Evolutionary conservation across 306 rosid genomes (phyloP), one percentile per base, ranked within the genome.

Genomic region (Sicyos edulis): DNA sequence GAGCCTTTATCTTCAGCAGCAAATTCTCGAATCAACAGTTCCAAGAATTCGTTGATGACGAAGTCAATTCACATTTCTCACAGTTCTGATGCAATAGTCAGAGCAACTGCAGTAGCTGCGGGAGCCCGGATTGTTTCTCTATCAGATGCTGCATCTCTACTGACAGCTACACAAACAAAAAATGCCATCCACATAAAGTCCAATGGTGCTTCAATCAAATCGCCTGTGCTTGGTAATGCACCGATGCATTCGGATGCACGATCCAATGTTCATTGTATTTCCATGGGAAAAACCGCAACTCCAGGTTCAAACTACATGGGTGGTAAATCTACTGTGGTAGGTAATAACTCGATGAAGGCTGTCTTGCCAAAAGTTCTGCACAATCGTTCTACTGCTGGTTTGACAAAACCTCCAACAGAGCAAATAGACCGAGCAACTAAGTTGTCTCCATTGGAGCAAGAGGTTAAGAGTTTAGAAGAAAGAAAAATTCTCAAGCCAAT

Each of bases 121-220:
- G 91, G 88, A 45, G 88, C 92, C 15, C 86, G 82, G 12, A 80
- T 85, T 63, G 88, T 78, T 78, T 81, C 87, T n/a, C 79, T 79
- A 24, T 82, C 86, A 15, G 87, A 81, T 75, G 75, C 82, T 74
- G 80, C 61, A 32, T 84, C 91, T 34, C 79, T 78, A 69, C 53
- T 70, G 29, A 88, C 81, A 82, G 81, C 83, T 74, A 74, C 83
- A 70, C 87, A 80, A 63, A 84, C 80, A 14, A 83, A 74, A 76
- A 82, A 76, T 47, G 72, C 78, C 17, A 82, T 74, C 67, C 83
- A 77, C 62, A 29, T 75, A 66, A 70, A 73, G 78, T 88, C 88
- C 63, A 22, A 80, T 16, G 77, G 76, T 12, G 52, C 73, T 71
- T 71, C 83, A 26, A 54, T 76, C 22, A 85, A 82, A 71, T 8